phyloP scores from a whole-genome alignment of 352 stramenopile genomes.

The Phytopythium litorale region DNA sequence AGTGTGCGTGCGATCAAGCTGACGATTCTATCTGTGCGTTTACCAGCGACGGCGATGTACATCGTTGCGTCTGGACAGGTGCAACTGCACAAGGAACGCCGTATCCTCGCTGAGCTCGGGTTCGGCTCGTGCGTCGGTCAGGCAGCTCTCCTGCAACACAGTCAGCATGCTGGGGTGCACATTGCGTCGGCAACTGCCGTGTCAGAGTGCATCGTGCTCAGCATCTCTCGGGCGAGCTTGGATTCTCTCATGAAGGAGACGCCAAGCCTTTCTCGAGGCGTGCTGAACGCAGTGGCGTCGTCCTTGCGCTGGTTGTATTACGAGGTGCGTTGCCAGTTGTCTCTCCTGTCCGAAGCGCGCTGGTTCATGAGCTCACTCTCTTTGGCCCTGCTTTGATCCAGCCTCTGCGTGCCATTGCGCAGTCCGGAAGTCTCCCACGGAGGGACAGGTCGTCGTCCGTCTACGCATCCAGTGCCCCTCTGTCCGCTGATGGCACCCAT shows the following conservation, averaged over 20 bases:
- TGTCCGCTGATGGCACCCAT: conserved; percentile 17
- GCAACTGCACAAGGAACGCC: conserved; percentile 73
- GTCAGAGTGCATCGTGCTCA: conserved; percentile 66
- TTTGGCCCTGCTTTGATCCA: conserved; percentile 10
- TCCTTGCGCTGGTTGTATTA: conserved; percentile 76
- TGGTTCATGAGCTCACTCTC: neutral
- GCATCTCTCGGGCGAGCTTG: conserved; percentile 61
- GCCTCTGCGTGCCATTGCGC: conserved; percentile 56
- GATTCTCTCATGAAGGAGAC: conserved; percentile 73
- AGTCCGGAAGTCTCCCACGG: conserved; percentile 60
- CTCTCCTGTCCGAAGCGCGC: neutral
- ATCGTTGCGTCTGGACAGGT: conserved; percentile 66
- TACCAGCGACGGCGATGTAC: conserved; percentile 71
- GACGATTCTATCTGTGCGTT: neutral
- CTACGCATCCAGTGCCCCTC: conserved; percentile 15
- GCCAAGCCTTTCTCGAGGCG: conserved; percentile 60
- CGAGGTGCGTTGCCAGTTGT: conserved; percentile 32
- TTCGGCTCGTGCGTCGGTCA: conserved; percentile 78
- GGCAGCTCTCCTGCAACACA: conserved; percentile 62
- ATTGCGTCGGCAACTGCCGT: conserved; percentile 70
- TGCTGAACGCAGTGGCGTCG: conserved; percentile 77
- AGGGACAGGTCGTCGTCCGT: conserved; percentile 40
- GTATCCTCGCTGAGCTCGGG: conserved; percentile 56
- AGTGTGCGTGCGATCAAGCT: neutral
- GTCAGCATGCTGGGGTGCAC: conserved; percentile 59